Evolutionary conservation across 345 rosid genomes (phyloP), one percentile per base, ranked within the genome.

Genomic region (Cardamine chenopodiifolia): DNA sequence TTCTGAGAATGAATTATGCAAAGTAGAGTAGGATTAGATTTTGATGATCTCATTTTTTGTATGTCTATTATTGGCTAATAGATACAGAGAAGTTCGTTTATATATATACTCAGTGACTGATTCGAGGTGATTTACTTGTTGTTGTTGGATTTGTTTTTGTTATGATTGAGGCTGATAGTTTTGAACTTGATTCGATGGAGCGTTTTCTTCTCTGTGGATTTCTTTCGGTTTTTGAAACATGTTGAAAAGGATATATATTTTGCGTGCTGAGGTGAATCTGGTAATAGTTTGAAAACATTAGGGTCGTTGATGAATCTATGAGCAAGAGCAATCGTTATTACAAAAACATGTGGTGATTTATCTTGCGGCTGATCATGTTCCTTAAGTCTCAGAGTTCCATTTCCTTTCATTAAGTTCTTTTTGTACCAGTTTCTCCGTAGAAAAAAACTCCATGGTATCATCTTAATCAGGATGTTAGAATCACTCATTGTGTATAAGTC

Each of bases 211-310:
- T 26, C 31, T 50, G 29, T 62, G 22, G 40, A 37, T 37, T 37
- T 39, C 58, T 59, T 47, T 60, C 48, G 23, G 6, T 47, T 31
- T 47, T 34, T 28, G 54, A 69, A 2, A 19, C n/a, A 22, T 47
- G 48, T 71, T 71, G 34, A 18, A 52, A 73, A 20, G 19, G 34
- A 40, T 42, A 14, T 25, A 64, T 42, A 15, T 73, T 63, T 64
- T 55, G 26, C 9, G 19, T 42, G 28, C 34, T 28, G 9, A 37
- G 52, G 13, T 35, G 25, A 28, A 62, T 17, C 50, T 53, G 34
- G 35, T 19, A 0, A 52, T 62, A 26, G n/a, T 61, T 26, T 61
- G 40, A 71, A 26, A 15, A 20, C n/a, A 15, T 57, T 47, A 71
- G 28, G 49, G 48, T 47, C 44, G 0, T n/a, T 48, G 28, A 35